Evolutionary conservation across 768 basidiomycete species (phyloP), one percentile per base, ranked within the genome.

Genomic region (Rhizopogon roseolus): DNA sequence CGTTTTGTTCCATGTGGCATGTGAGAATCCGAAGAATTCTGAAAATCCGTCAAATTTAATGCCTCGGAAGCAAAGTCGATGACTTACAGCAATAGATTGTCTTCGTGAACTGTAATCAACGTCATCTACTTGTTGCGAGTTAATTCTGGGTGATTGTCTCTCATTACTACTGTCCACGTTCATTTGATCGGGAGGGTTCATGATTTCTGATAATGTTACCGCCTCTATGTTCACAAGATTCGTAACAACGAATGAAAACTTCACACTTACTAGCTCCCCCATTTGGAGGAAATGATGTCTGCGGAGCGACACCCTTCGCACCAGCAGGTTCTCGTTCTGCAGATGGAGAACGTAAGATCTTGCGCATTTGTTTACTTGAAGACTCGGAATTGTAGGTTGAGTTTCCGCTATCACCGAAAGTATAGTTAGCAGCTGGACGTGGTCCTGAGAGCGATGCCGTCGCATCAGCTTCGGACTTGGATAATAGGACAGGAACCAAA

Each of bases 41-140:
- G 58, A 49, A 41, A 29, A 61, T 34, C 49, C 22, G 46, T 55
- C 9, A 54, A 6, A 27, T 8, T 36, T 25, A 13, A 51, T 29
- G 25, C 52, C 37, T 40, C 41, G 32, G 28, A 38, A 4, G 34
- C 41, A 17, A 29, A 14, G 3, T 28, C 29, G 2, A 39, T 17
- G 76, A 59, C 82, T 80, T 61, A 80, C 78, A 40, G 84, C 83
- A 57, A 88, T 84, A 27, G 87, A 88, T 62, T 88, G 86, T 22
- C 87, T 74, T 45, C 88, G 78, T 75, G 86, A 86, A 59, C 70
- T 81, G 64, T 84, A 83, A 71, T 89, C 85, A 62, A 84, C 84
- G 52, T 79, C 75, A 48, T 78, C 78, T 19, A 72, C 71, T 22
- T 60, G 68, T 76, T 76, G 64, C 34, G 43, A 64, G 58, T 45